Conservation (phyloP, 2,329 filamentous ascomycete genomes). For the Conoideocrella luteorostrata region DNA sequence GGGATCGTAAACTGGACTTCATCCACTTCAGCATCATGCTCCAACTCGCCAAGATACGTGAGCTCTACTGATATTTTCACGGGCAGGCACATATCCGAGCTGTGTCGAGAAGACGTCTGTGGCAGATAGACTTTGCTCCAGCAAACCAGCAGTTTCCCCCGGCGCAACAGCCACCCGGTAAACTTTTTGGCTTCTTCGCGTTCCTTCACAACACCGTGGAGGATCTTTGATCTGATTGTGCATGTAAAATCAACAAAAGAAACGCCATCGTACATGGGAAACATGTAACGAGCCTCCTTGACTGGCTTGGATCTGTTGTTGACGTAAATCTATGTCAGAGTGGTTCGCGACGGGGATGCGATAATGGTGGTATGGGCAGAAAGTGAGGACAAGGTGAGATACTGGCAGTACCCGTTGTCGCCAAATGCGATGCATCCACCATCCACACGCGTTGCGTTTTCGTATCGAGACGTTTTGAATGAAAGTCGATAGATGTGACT, state of each 20-base stretch:
- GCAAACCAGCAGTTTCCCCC: slow-evolving; percentile 57
- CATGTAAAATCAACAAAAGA: slow-evolving; percentile 63
- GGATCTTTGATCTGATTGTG: slow-evolving; percentile 51
- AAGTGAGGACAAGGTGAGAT: slow-evolving; percentile 51
- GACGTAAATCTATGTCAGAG: slow-evolving; percentile 51
- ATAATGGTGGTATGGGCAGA: slow-evolving; percentile 57
- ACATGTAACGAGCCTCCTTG: slow-evolving; percentile 55
- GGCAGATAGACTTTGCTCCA: slow-evolving; percentile 54
- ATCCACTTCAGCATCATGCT: slow-evolving; percentile 63
- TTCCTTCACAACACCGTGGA: slow-evolving; percentile 62
- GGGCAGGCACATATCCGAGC: slow-evolving; percentile 60
- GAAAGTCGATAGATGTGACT: no score
- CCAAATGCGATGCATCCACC: slow-evolving; percentile 31
- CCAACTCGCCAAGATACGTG: slow-evolving; percentile 62
- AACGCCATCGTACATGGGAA: slow-evolving; percentile 67
- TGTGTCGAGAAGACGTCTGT: slow-evolving; percentile 63
- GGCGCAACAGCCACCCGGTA: slow-evolving; percentile 51
- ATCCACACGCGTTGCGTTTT: no score
- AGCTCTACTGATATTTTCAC: slow-evolving; percentile 54
- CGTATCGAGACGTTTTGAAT: no score
- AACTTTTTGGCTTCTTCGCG: slow-evolving; percentile 52
- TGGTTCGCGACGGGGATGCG: slow-evolving; percentile 42
- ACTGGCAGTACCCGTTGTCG: slow-evolving; percentile 23
- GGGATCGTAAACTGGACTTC: slow-evolving; percentile 65
- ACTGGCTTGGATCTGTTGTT: slow-evolving; percentile 35